Conservation (phyloP, 2,329 filamentous ascomycete genomes). For the Ilyonectria sp. region DNA sequence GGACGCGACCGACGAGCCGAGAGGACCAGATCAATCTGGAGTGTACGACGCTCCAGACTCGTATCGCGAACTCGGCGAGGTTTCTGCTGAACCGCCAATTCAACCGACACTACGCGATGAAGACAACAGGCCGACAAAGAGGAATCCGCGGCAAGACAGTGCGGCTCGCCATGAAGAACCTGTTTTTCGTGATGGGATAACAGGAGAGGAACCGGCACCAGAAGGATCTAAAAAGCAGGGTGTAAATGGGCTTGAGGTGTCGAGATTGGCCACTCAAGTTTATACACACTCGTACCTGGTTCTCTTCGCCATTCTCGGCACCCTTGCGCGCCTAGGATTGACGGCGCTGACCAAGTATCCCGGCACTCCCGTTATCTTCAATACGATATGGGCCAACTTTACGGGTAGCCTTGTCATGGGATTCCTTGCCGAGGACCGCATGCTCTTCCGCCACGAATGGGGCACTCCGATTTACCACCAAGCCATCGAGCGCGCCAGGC, state of each 20-base stretch:
- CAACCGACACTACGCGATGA: constrained; percentile 16
- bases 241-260: constrained; percentile 51
- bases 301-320: constrained; percentile 88
- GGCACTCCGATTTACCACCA: constrained; percentile 61
- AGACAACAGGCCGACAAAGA: not conserved
- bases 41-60: constrained; percentile 14
- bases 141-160: not conserved
- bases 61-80: constrained; percentile 49
- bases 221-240: constrained; percentile 31
- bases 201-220: constrained; percentile 15
- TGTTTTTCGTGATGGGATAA: not conserved
- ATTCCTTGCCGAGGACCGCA: constrained; percentile 84
- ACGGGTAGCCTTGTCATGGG: constrained; percentile 87
- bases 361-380: constrained; percentile 80
- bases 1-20: not conserved
- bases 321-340: constrained; percentile 85
- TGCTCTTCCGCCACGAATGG: constrained; percentile 80
- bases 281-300: constrained; percentile 87
- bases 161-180: constrained; percentile 1
- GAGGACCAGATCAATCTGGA: constrained; percentile 12
- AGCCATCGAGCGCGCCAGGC: constrained; percentile 51
- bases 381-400: constrained; percentile 90
- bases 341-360: constrained; percentile 86
- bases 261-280: constrained; percentile 68
- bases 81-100: constrained; percentile 37